Evolutionary conservation across 768 basidiomycete genomes (phyloP), one percentile per base, ranked within the genome.

Genomic region (Boletus barrowsii): DNA sequence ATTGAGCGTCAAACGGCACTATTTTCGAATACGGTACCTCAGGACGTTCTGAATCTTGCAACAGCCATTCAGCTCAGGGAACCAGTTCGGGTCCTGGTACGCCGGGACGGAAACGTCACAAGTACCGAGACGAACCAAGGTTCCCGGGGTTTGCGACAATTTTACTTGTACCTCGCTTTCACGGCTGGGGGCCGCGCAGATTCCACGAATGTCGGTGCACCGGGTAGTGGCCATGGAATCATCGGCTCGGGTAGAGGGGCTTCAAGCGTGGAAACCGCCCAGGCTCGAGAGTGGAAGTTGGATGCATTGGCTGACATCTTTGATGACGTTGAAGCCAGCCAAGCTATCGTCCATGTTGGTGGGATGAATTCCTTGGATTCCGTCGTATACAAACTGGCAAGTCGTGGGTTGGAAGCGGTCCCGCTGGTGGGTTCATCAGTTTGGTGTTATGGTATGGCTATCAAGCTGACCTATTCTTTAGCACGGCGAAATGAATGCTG

Each of bases 11-110:
- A 95, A 71, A 93, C 92, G 5, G 92, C 90, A 8, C 77, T 93
- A n/a, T 98, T 98, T 73, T 96, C 93, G 36, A 98, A 98, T 69
- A 99, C 97, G 3, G 95, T 97, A 17, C 96, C 93, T 15, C 93
- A 96, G 68, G 97, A 99, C 66, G 97, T 99, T 11, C 82, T 99
- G 58, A 98, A 95, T 69, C 86, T 99, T 40, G 94, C 94, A 1
- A 85, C 91, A 50, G 85, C 89, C 5, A 93, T 99, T 54, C 90
- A 97, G 65, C 82, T 99, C 11, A 85, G 90, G 49, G 97, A 99
- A 69, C 96, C 97, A 20, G 94, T 99, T 40, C 84, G 97, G 24
- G 97, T 99, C n/a, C 84, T 99, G 18, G 97, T 99, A 22, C 83
- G 97, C 49, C 81, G 96, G 17, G 90, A 93, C 60, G 91, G 90